These are phyloP conservation scores for Pseudohyphozyma bogoriensis DNA, from an alignment of 768 basidiomycete genomes.

Conservation along the genomic window DNA sequence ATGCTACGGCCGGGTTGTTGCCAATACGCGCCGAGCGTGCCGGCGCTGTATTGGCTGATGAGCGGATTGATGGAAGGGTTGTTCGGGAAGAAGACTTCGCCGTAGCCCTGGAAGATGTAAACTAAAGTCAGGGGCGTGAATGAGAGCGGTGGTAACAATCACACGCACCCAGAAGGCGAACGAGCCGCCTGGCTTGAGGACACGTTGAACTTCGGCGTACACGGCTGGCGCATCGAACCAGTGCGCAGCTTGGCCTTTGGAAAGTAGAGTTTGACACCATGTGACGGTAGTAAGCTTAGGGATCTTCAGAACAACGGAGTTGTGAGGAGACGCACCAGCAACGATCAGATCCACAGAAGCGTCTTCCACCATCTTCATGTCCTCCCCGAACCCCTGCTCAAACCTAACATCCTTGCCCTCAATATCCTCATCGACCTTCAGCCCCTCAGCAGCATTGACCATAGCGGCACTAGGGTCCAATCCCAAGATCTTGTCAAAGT, in stretches of 20 bases:
- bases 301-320: not conserved
- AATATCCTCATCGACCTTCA: conserved; percentile 39
- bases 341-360: conserved; percentile 56
- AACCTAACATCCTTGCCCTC: conserved; percentile 51
- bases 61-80: conserved; percentile 52
- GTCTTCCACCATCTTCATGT: too few relatives aligned
- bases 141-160: too few relatives aligned
- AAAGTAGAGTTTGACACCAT: too few relatives aligned
- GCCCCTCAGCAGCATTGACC: conserved; percentile 46
- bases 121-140: not conserved
- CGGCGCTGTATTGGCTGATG: conserved; percentile 57
- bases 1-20: conserved; percentile 69
- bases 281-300: too few relatives aligned
- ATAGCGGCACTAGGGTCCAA: conserved; percentile 65
- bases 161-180: conserved; percentile 62
- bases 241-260: conserved; percentile 61
- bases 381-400: conserved; percentile 46
- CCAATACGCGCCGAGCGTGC: conserved; percentile 49
- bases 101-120: conserved; percentile 43
- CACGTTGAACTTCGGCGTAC: conserved; percentile 58
- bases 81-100: conserved; percentile 57
- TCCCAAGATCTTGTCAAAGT: conserved; percentile 54
- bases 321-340: conserved; percentile 45
- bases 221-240: conserved; percentile 68
- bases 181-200: conserved; percentile 54